Base-by-base conservation (phyloP, 305 asterid genomes). In the Rubia tinctorum region DNA sequence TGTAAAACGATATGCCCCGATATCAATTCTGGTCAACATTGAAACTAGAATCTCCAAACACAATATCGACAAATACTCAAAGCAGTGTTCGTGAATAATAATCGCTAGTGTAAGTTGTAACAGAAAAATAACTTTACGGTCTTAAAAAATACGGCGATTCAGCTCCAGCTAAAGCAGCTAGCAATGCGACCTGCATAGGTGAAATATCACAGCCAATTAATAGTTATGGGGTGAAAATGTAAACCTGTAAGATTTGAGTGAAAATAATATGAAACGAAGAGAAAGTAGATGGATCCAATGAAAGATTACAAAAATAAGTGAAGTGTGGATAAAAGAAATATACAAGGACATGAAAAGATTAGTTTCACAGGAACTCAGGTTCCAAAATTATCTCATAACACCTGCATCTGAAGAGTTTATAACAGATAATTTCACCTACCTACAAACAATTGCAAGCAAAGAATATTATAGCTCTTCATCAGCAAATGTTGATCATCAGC, bases 61-160 rank as follows among this genome's bases (percentile, higher is more conserved):
- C 23, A 22, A 22, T 22, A 59, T 59, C 17, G 37, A 20, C 22
- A 59, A 58, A 20, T 58, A 11, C 30, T 6, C 4, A 34, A 8
- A 55, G 63, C 63, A 58, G 63, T n/a, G n/a, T 56, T 56, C 5
- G 65, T 20, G 34, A 11, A 23, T n/a, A n/a, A n/a, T n/a, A 7
- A 58, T 7, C 11, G 9, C 34, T 59, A 65, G 25, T 72, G 58
- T 25, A 66, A 64, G 60, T 20, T 72, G 58, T 25, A 66, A 64
- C 65, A 34, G 56, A 69, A 6, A 43, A 75, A 25, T 75, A 39
- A 65, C 68, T 88, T 87, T 87, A 88, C 96, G 60, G 45, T 43
- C 84, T 56, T 71, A 84, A 74, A 53, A 77, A 37, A 58, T 75
- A 76, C 74, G 89, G 80, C 71, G 77, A 78, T 83, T 86, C 82